Evolutionary conservation across 345 rosid species (phyloP), one percentile per base, ranked within the genome.

Genomic region (Ceriops zippeliana): DNA sequence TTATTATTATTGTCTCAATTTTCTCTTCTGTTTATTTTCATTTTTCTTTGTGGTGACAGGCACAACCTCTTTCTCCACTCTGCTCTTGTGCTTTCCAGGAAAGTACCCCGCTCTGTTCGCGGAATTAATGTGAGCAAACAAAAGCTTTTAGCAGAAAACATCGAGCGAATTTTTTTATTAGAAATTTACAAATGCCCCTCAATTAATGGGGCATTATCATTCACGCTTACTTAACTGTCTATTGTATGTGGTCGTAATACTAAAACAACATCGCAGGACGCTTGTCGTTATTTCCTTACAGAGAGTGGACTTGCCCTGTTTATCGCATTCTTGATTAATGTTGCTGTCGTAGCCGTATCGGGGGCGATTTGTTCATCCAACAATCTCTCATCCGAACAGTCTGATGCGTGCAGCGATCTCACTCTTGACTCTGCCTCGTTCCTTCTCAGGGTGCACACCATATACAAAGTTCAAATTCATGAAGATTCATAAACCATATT

Each of bases 341-440:
- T 89, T 0, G 80, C 92, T 0, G 77, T 89, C 10, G 47, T 86
- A 7, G 84, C 87, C 0, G 96, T 87, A 4, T 75, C 90, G 0
- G 96, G 87, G 26, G 56, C 86, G 1, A 84, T 89, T 30, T 87
- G 96, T 79, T 27, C 73, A 0, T 76, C 61, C 26, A 5, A 64
- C 1, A 69, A 80, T 27, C 27, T 87, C 19, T 69, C 92, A 0
- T 6, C 60, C 0, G 64, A 81, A 1, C 57, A 9, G 24, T 53
- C 51, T 1, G 54, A 82, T n/a, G 71, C 66, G 8, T 86, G 96
- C 81, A 63, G 42, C 10, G 76, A 89, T 74, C 58, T 89, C n/a
- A 81, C 82, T 47, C 90, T 87, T 9, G 64, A 87, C 75, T 84
- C 91, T 6, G 92, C 96, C 27, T 83, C 92, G 59, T 89, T 89